Percentiles rank a stretch among this genome's conserved stretches.
These are phyloP conservation scores for Leishmania guyanensis DNA, from an alignment of 208 protist species.

Conservation along the genomic window DNA sequence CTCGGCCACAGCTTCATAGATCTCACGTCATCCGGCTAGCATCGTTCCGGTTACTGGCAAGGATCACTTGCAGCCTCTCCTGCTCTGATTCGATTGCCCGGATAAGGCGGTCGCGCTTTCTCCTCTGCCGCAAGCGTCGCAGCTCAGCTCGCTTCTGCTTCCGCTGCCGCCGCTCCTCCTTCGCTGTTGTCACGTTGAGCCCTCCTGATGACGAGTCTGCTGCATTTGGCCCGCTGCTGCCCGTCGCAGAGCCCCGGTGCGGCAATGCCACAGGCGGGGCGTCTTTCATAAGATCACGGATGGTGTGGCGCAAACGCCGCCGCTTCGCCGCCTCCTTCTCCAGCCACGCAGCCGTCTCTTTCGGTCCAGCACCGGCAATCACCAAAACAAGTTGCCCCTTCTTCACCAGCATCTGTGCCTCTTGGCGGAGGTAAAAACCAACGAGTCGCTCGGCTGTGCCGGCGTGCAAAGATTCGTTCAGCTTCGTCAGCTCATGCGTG, in stretches of 20 bases:
- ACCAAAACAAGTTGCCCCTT: slow-evolving; percentile 86
- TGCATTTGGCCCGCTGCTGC: neutral
- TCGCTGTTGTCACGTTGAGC: neutral
- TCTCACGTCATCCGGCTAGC: slow-evolving; percentile 29
- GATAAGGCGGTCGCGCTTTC: slow-evolving; percentile 55
- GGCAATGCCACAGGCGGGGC: neutral
- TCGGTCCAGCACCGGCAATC: slow-evolving; percentile 67
- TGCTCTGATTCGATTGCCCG: slow-evolving; percentile 75
- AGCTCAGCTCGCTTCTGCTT: slow-evolving; percentile 12
- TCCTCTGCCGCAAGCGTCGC: slow-evolving; percentile 25
- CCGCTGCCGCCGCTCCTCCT: slow-evolving; percentile 2
- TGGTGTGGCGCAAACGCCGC: slow-evolving; percentile 46
- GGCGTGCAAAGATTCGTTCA: slow-evolving; percentile 89
- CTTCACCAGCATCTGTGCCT: slow-evolving; percentile 66
- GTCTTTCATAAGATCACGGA: slow-evolving; percentile 42
- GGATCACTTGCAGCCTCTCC: slow-evolving; percentile 66
- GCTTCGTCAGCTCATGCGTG: slow-evolving; percentile 90
- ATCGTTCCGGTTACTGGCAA: slow-evolving; percentile 56
- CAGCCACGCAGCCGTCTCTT: slow-evolving; percentile 67
- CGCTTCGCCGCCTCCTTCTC: slow-evolving; percentile 58
- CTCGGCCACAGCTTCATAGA: neutral
- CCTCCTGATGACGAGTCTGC: neutral
- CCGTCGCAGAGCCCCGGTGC: neutral
- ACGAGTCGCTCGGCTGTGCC: slow-evolving; percentile 77
- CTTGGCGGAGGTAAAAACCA: slow-evolving; percentile 72